Base-by-base conservation (phyloP, 305 asterid species). In the Rubia peregrina region DNA sequence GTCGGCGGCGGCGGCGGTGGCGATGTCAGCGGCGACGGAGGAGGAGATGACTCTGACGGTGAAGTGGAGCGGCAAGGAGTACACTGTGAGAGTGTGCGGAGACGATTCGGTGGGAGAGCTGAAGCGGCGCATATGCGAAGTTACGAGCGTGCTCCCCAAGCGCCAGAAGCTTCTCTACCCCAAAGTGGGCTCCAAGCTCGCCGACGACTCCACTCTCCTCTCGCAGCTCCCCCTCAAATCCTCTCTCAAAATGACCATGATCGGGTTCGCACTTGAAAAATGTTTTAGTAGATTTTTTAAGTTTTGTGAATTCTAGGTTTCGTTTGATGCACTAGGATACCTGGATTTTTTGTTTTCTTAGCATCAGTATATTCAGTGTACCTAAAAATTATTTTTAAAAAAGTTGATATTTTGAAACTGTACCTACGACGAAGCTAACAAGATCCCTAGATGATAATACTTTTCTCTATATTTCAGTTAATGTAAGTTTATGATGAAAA, bases 91-190 rank as follows among this genome's bases (percentile, higher is more conserved):
- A 70, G 96, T 93, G 30, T 87, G 95, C 77, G 96, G 98, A 61
- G 96, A 89, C 76, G 98, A 90, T 75, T 85, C 96, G 2, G 92
- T 93, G 21, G 91, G 90, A 42, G 98, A 93, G 80, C 87, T 93
- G 56, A 93, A 93, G 84, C 87, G 95, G 17, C 90, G 96, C 17
- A 90, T 90, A 72, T 86, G 94, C 75, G 95, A 88, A 86, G 90
- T 49, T 42, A 93, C 96, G 9, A 86, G 80, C 49, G 98, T 93
- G 74, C 85, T 93, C 60, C 97, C 98, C 69, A 89, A 90, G 75
- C 82, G 98, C 61, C 98, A 93, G 77, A 93, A 89, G 79, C 98
- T 93, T 81, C 89, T 93, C 55, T 93, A 93, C 81, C 98, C 97
- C 22, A 93, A 90, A 79, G 84, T 85, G 9, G 96, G 88, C 69